Percentiles rank a stretch among this genome's conserved stretches.
phyloP scores from a whole-genome alignment of 345 rosid species.

The Excoecaria agallocha region DNA sequence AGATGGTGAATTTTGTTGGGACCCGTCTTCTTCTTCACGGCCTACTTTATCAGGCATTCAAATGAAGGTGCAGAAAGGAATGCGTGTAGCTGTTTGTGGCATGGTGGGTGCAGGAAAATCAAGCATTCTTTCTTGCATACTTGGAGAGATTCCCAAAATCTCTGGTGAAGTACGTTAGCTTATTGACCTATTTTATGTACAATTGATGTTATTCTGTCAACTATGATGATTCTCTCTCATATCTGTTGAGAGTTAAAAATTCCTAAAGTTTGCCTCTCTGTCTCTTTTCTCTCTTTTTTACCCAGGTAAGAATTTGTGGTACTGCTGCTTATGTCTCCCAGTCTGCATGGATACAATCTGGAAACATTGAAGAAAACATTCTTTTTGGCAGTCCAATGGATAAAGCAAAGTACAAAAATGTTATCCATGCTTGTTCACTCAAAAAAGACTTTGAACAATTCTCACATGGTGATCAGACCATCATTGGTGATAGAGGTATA shows the following conservation, averaged over 20 bases:
- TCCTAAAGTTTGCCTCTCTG: neutral
- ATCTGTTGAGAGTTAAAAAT: no score
- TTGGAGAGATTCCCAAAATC: conserved; percentile 95
- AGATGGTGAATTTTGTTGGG: conserved; percentile 88
- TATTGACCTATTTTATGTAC: conserved; percentile 17
- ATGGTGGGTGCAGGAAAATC: conserved; percentile 98
- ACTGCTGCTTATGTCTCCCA: conserved; percentile 95
- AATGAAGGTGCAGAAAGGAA: conserved; percentile 80
- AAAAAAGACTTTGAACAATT: conserved; percentile 95
- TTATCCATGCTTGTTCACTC: conserved; percentile 87
- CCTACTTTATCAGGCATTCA: conserved; percentile 75
- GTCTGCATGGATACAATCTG: conserved; percentile 99
- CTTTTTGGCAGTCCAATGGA: conserved; percentile 97
- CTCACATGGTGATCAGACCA: conserved; percentile 98
- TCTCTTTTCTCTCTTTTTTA: conserved; percentile 18
- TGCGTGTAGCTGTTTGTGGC: conserved; percentile 99
- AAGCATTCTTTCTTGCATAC: conserved; percentile 96
- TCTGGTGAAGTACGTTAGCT: conserved; percentile 86
- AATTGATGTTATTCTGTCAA: conserved; percentile 9
- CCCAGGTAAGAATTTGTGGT: conserved; percentile 90
- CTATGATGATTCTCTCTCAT: neutral
- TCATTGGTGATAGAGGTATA: conserved; percentile 99
- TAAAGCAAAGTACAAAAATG: conserved; percentile 83
- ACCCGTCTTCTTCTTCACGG: conserved; percentile 49
- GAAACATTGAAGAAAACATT: conserved; percentile 98